Percentiles rank a stretch among this genome's conserved stretches.
Evolutionary conservation across 1,284 basidiomycete genomes (phyloP).

Genomic region (Trametes sp.): DNA sequence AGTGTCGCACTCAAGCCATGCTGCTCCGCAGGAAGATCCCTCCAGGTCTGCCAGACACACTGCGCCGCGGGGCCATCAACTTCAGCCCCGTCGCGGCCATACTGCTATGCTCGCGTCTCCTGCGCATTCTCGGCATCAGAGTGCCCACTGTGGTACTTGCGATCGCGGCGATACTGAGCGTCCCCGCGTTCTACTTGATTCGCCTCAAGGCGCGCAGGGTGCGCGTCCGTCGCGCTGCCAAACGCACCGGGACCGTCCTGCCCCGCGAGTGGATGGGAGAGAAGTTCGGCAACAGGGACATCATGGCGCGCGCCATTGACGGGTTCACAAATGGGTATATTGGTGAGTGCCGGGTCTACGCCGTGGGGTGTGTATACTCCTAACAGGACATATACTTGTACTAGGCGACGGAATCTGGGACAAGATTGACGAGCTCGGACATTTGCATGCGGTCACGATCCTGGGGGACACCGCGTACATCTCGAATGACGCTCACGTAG

Average conservation of each 20-base stretch:
- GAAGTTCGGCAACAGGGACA: constrained; percentile 24
- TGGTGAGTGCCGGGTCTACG: constrained; percentile 14
- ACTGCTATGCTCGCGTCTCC: neutral
- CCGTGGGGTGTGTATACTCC: neutral
- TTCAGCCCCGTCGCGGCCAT: constrained; percentile 7
- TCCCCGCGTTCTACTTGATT: constrained; percentile 6
- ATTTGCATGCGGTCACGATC: constrained; percentile 10
- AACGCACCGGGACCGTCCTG: constrained; percentile 25
- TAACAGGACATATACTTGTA: neutral
- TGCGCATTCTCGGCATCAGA: neutral
- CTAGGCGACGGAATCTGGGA: constrained; percentile 25
- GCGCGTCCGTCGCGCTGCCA: constrained; percentile 23
- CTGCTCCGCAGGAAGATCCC: constrained; percentile 1
- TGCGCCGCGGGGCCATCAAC: neutral
- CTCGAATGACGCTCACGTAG: constrained; percentile 19
- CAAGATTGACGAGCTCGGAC: constrained; percentile 18
- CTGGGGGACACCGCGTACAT: constrained; percentile 13
- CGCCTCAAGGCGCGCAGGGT: constrained; percentile 7
- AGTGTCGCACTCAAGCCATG: neutral
- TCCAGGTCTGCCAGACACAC: constrained; percentile 2
- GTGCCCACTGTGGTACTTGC: constrained; percentile 1
- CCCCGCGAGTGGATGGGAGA: constrained; percentile 29
- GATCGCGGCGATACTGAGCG: constrained; percentile 8
- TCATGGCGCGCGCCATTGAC: constrained; percentile 19
- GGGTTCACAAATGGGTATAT: constrained; percentile 25